phyloP scores from a whole-genome alignment of 352 stramenopile species.

The Pseudoperonospora humuli region DNA sequence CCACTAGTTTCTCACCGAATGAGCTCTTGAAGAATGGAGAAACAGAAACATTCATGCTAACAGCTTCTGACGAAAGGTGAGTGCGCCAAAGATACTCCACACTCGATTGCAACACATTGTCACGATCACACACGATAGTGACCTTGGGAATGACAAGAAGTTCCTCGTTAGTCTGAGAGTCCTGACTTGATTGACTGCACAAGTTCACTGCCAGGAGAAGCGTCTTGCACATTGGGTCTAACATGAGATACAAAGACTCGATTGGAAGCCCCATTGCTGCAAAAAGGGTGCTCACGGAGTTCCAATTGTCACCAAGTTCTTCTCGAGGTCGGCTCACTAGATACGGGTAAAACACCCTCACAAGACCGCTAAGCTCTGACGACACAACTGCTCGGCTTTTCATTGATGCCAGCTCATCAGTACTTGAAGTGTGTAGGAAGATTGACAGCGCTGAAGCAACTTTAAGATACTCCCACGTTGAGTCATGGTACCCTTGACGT shows the following conservation, averaged over 20 bases:
- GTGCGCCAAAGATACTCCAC: slow-evolving; percentile 25
- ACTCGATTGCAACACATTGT: slow-evolving; percentile 33
- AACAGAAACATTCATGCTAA: slow-evolving; percentile 22
- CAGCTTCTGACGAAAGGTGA: slow-evolving; percentile 10
- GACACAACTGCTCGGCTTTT: slow-evolving; percentile 8
- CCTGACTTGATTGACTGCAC: slow-evolving; percentile 11
- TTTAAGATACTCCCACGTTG: slow-evolving; percentile 28
- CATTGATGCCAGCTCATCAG: background rate
- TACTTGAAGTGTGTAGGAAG: slow-evolving; percentile 6
- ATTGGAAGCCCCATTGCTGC: slow-evolving; percentile 17
- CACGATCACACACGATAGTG: slow-evolving; percentile 40
- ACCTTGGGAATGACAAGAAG: slow-evolving; percentile 30
- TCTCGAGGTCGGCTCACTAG: slow-evolving; percentile 44
- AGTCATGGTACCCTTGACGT: slow-evolving; percentile 19
- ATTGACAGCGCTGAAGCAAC: slow-evolving; percentile 14
- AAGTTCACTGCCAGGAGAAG: slow-evolving; percentile 37
- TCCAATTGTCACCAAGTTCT: slow-evolving; percentile 34
- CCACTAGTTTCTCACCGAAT: slow-evolving; percentile 65
- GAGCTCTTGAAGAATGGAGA: slow-evolving; percentile 59
- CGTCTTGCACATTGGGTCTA: slow-evolving; percentile 43
- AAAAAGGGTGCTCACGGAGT: slow-evolving; percentile 21
- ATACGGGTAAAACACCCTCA: slow-evolving; percentile 71
- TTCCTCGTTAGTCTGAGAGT: slow-evolving; percentile 7
- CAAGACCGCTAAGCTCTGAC: slow-evolving; percentile 27
- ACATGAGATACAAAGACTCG: slow-evolving; percentile 18